Base-by-base conservation (phyloP, 1,284 basidiomycete genomes). In the Xerocomus nothofagi region DNA sequence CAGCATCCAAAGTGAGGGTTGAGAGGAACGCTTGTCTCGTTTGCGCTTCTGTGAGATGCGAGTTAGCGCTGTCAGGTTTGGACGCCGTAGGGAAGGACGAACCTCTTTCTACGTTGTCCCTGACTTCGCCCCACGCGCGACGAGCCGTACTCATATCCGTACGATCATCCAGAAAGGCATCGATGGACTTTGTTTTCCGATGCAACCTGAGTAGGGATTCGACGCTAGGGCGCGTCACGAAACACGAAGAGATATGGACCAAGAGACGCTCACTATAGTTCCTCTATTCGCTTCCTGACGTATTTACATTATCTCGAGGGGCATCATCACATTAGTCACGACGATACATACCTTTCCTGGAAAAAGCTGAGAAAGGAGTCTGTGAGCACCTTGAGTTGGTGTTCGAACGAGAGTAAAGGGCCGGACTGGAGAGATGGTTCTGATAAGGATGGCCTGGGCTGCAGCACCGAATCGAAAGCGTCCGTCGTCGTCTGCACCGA, bases 341-440 rank as follows among this genome's bases (percentile, higher is more conserved):
- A 23, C 30, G 34, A 51, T 39, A 67, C 81, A 60, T 60, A 89
- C 91, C 91, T 78, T 74, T 94, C 92, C 66, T 82, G 79, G 70
- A 93, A 93, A 75, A 93, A 93, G 55, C 63, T 73, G 56, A 93
- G 77, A 66, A 91, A 91, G 9, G 86, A 87, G 57, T 91, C 88
- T 27, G 80, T 75, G 41, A 91, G 66, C 53, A 82, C 74, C 54
- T 73, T 80, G 32, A 91, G 79, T 58, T 91, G 83, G 32, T 76
- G 67, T 48, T 91, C 88, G 61, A 90, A 91, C 44, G 83, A 71
- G 0, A 82, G 77, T 37, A 88, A 69, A 6, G 87, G 86, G 6
- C 85, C 85, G 11, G 59, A 56, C 57, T 75, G 74, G 7, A 67
- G 60, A 30, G 67, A 65, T 8, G 66, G 55, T 41, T 79, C 78